Conservation (phyloP, 108 stramenopile genomes). For the Stephanodiscus minutulus region DNA sequence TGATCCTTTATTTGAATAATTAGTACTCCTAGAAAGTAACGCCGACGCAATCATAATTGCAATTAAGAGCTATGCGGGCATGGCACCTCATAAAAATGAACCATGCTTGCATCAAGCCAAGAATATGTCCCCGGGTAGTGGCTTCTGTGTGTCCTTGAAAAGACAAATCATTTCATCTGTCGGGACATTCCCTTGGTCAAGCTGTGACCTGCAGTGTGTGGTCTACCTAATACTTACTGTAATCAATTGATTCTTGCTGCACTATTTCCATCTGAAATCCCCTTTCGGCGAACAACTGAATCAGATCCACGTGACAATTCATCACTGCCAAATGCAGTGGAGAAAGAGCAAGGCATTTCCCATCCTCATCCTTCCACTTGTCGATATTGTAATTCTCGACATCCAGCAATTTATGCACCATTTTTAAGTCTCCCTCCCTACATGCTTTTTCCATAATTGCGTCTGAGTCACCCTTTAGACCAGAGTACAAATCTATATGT, state of each 20-base stretch:
- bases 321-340: slow-evolving; percentile 61
- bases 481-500: slow-evolving; percentile 51
- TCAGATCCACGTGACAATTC: slow-evolving; percentile 56
- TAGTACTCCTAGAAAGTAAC: too few relatives aligned
- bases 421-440: slow-evolving; percentile 54
- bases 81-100: too few relatives aligned
- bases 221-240: background rate
- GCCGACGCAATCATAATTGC: too few relatives aligned
- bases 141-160: too few relatives aligned
- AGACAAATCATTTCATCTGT: too few relatives aligned
- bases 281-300: slow-evolving; percentile 49
- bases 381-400: slow-evolving; percentile 49
- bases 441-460: slow-evolving; percentile 63
- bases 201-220: too few relatives aligned
- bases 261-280: slow-evolving; percentile 22
- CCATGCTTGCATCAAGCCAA: too few relatives aligned
- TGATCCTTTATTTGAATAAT: too few relatives aligned
- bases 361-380: slow-evolving; percentile 53
- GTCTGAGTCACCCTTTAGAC: slow-evolving; percentile 48
- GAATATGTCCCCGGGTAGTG: too few relatives aligned
- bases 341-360: slow-evolving; percentile 32
- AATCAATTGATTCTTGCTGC: too few relatives aligned
- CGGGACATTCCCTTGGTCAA: too few relatives aligned
- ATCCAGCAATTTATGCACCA: slow-evolving; percentile 41
- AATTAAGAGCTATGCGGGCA: too few relatives aligned